Conservation (phyloP, 345 rosid genomes). For the Eutrema yunnanense region DNA sequence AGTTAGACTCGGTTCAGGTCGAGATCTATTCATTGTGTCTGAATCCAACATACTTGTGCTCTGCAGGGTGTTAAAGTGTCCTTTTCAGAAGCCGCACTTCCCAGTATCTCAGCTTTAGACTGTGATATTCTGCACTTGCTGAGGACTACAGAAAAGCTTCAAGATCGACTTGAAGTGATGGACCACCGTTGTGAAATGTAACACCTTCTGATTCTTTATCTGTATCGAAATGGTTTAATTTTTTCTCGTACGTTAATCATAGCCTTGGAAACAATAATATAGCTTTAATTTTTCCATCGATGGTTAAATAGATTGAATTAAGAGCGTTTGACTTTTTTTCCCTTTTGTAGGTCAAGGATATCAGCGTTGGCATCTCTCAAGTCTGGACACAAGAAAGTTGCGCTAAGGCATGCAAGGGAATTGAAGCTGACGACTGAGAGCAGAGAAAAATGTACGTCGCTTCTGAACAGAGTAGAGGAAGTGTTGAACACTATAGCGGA, state of each 20-base stretch:
- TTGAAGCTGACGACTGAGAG: constrained; percentile 54
- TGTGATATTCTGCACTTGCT: constrained; percentile 66
- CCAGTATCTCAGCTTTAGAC: constrained; percentile 56
- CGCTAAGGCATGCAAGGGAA: constrained; percentile 69
- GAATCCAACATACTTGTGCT: background rate
- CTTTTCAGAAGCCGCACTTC: constrained; percentile 45
- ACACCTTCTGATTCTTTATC: constrained; percentile 5
- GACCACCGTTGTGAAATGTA: constrained; percentile 71
- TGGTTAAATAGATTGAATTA: background rate
- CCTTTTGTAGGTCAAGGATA: constrained; percentile 53
- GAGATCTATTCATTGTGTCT: background rate
- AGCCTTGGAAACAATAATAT: background rate
- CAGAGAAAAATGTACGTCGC: constrained; percentile 66
- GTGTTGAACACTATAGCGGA: constrained; percentile 48
- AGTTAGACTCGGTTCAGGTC: background rate
- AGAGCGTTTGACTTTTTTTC: background rate
- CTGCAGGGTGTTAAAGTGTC: constrained; percentile 81
- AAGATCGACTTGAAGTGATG: constrained; percentile 61
- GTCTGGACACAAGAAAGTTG: constrained; percentile 69
- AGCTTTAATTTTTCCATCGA: background rate
- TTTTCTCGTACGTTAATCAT: background rate
- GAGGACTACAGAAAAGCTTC: constrained; percentile 81
- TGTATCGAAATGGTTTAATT: background rate
- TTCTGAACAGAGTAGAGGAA: constrained; percentile 83
- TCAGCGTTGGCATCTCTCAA: constrained; percentile 56